These are phyloP conservation scores for Cladosporium sp. DNA, from an alignment of 2,329 filamentous ascomycete species.

Conservation along the genomic window DNA sequence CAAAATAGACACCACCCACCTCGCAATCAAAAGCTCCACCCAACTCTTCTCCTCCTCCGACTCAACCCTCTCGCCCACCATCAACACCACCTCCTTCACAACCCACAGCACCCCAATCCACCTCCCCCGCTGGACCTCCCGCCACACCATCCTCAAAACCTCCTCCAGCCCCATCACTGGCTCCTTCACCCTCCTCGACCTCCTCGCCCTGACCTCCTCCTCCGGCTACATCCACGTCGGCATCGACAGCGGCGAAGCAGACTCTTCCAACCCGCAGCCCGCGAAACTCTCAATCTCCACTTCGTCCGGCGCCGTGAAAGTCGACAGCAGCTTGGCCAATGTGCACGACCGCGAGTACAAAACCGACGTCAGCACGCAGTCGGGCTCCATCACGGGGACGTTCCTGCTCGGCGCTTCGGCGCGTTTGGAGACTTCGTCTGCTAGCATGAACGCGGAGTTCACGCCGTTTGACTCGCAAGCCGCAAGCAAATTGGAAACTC, in stretches of 20 bases:
- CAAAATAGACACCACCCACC: slow-evolving; percentile 38
- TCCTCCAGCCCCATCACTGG: slow-evolving; percentile 45
- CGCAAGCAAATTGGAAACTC: slow-evolving; percentile 34
- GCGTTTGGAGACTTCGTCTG: slow-evolving; percentile 39
- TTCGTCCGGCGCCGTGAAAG: slow-evolving; percentile 40
- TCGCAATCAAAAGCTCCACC: slow-evolving; percentile 40
- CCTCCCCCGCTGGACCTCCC: slow-evolving; percentile 37
- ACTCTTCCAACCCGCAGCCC: slow-evolving; percentile 30
- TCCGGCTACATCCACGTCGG: slow-evolving; percentile 44
- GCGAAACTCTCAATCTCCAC: slow-evolving; percentile 41
- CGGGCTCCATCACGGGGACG: slow-evolving; percentile 40
- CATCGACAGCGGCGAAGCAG: slow-evolving; percentile 40
- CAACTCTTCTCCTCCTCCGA: slow-evolving; percentile 26
- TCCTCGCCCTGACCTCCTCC: slow-evolving; percentile 42
- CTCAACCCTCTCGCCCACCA: slow-evolving; percentile 27
- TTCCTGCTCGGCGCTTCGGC: slow-evolving; percentile 45
- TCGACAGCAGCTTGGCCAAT: slow-evolving; percentile 19
- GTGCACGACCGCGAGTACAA: slow-evolving; percentile 46
- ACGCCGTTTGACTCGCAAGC: slow-evolving; percentile 36
- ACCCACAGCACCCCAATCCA: slow-evolving; percentile 37
- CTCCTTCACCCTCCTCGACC: slow-evolving; percentile 42
- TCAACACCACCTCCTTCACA: slow-evolving; percentile 35
- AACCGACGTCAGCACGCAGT: slow-evolving; percentile 40
- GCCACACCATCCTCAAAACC: slow-evolving; percentile 42
- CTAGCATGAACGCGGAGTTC: slow-evolving; percentile 40